These are phyloP conservation scores for Floccularia luteovirens DNA, from an alignment of 768 basidiomycete species.

Conservation along the genomic window DNA sequence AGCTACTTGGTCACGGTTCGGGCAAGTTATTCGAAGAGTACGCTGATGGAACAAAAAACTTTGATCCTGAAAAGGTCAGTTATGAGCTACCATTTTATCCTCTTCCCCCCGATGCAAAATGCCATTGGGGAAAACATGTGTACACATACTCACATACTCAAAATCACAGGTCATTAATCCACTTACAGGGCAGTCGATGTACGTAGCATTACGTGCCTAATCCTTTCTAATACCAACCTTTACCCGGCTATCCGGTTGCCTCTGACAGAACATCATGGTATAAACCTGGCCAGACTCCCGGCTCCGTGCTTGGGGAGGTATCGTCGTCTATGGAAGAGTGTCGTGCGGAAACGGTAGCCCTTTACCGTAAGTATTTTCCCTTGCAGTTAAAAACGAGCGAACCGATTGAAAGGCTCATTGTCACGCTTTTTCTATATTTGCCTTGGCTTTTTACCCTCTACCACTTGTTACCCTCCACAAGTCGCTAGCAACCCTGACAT, in stretches of 20 bases:
- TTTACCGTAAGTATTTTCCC: conserved; percentile 52
- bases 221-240: neutral
- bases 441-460: no score
- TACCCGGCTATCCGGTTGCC: conserved; percentile 2
- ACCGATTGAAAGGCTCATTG: no score
- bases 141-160: neutral
- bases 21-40: conserved; percentile 80
- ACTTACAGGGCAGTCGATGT: conserved; percentile 72
- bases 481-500: conserved; percentile 74
- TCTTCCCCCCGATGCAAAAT: no score
- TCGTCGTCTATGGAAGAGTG: conserved; percentile 92
- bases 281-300: conserved; percentile 78
- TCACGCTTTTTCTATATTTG: no score
- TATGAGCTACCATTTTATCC: no score
- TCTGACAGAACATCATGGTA: conserved; percentile 70
- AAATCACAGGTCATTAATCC: conserved; percentile 64
- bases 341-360: conserved; percentile 81
- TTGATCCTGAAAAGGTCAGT: conserved; percentile 58
- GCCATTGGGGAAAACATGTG: no score
- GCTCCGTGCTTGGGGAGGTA: conserved; percentile 77
- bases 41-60: conserved; percentile 73
- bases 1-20: conserved; percentile 79
- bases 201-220: no score
- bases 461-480: conserved; percentile 16
- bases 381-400: conserved; percentile 4